These are phyloP conservation scores for Solanum chacoense DNA, from an alignment of 305 asterid genomes.

Conservation along the genomic window DNA sequence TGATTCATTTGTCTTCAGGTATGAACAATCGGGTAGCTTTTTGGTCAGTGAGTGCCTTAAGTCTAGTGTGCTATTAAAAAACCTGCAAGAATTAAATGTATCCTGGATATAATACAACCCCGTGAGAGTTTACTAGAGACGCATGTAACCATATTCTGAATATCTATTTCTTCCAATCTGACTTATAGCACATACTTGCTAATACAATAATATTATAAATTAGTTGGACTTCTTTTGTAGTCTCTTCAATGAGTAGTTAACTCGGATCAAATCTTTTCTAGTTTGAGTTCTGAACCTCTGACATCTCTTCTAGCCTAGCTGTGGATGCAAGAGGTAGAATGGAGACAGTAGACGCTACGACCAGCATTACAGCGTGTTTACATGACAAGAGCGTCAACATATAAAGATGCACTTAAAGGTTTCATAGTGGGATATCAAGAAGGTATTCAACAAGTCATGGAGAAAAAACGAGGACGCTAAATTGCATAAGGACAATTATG, in stretches of 20 bases:
- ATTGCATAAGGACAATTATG: constrained; percentile 2
- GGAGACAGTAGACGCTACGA: constrained; percentile 73
- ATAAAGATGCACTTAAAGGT: constrained; percentile 64
- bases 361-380: constrained; percentile 30
- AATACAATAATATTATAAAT: background rate
- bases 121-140: background rate
- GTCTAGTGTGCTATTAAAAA: background rate
- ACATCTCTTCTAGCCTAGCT: constrained; percentile 21
- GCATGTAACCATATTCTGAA: background rate
- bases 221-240: background rate
- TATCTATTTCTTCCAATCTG: background rate
- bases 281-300: background rate
- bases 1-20: background rate
- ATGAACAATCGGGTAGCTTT: background rate
- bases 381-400: background rate
- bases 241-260: background rate
- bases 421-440: constrained; percentile 84
- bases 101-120: background rate
- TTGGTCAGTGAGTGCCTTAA: background rate
- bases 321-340: constrained; percentile 87
- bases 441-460: constrained; percentile 74
- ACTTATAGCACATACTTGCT: background rate
- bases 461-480: constrained; percentile 41
- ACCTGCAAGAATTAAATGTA: background rate
- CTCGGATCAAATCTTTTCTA: background rate